Base-by-base conservation (phyloP, 2,329 filamentous ascomycete genomes). In the Penicillium brevicompactum region DNA sequence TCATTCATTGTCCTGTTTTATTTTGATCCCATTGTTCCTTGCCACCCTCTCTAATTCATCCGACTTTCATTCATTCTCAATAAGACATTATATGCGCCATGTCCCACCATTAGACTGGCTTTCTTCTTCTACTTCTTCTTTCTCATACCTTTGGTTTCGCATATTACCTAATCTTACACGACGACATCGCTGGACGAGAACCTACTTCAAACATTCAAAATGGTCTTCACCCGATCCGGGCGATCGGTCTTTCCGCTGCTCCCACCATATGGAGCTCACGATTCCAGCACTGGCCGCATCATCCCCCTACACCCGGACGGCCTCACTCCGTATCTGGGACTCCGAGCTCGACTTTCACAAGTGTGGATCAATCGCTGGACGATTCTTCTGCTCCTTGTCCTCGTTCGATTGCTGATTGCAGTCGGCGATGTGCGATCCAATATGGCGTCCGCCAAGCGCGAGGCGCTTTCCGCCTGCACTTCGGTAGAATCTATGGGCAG, bases 331-430 rank as follows among this genome's bases (percentile, higher is more conserved):
- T 97, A 97, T 74, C 89, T 99, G 60, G 92, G 92, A 67, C 86
- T 97, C 70, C 86, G 87, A 69, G 88, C 93, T 67, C 88, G 92
- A 68, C 83, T 97, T 67, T 97, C 94, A 49, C 94, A 99, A 80
- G 84, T 95, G 74, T 97, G 93, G 92, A 87, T 99, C 78, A 97
- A 99, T 80, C 86, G 90, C 75, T 99, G 94, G 94, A 97, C 94
- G 38, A 82, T 97, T 57, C 82, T 99, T 46, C 82, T 97, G 46
- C 74, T 96, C 56, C 86, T 99, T 51, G 87, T 97, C 53, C 86
- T 99, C 49, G 84, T 89, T 59, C 86, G 92, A 54, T 84, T 93
- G 57, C 78, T 99, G 49, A 80, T 97, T 56, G 86, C 92, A 37
- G 84, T 93, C 52, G 82, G 82, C 52, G 83, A 84, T 65, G 83